A percentile compares a stretch with the other conserved stretches of the same genome.
phyloP scores from a whole-genome alignment of 2,329 filamentous ascomycete species.

The Penicillium sp. region DNA sequence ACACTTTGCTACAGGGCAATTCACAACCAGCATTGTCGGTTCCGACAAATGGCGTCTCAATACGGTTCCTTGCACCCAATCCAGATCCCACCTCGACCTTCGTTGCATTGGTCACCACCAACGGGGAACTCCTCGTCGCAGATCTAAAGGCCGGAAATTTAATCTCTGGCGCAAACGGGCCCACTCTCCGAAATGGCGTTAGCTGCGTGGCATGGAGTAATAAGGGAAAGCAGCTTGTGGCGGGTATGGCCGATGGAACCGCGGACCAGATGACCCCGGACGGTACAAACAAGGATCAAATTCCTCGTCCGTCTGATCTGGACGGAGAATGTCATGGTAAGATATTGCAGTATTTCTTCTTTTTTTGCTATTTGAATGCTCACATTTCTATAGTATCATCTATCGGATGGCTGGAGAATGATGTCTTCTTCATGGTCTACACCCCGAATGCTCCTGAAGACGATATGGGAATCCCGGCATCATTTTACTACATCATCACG shows the following conservation, averaged over 20 bases:
- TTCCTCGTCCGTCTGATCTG: conserved; percentile 75
- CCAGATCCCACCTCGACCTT: conserved; percentile 69
- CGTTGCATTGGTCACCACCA: conserved; percentile 77
- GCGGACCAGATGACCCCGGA: conserved; percentile 82
- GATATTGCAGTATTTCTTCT: neutral
- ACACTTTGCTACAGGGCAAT: conserved; percentile 67
- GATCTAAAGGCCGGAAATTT: conserved; percentile 72
- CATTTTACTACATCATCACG: conserved; percentile 78
- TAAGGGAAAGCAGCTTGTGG: conserved; percentile 89
- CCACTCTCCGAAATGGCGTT: conserved; percentile 71
- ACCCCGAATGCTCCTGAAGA: conserved; percentile 63
- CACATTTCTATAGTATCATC: conserved; percentile 63
- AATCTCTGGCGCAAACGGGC: conserved; percentile 62
- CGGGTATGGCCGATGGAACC: conserved; percentile 79
- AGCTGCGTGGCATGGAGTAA: conserved; percentile 89
- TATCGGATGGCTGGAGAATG: conserved; percentile 84
- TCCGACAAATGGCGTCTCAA: conserved; percentile 70
- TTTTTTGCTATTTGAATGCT: neutral
- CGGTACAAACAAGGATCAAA: conserved; percentile 73
- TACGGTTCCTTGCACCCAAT: conserved; percentile 79
- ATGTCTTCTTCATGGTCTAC: conserved; percentile 80
- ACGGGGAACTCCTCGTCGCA: conserved; percentile 81
- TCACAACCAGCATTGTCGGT: conserved; percentile 74
- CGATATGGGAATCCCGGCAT: conserved; percentile 61
- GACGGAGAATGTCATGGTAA: conserved; percentile 66